Evolutionary conservation across 2,329 filamentous ascomycete species (phyloP).

Genomic region (Ceratocystis variospora): DNA sequence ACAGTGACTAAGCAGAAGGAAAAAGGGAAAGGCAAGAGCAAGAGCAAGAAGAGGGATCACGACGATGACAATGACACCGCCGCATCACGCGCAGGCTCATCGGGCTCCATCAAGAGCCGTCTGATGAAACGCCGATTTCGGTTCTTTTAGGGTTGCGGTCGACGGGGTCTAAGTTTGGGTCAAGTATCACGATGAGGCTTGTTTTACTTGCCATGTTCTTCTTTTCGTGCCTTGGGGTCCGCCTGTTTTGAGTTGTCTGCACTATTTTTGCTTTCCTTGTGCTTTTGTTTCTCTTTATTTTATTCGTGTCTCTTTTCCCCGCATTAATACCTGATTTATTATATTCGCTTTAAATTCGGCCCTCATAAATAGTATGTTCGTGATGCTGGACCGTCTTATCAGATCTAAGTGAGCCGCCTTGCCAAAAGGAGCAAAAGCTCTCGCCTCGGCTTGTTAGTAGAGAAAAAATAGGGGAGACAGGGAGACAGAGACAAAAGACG

Average conservation of each 20-base stretch:
- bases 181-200: background rate
- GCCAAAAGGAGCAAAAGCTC: background rate
- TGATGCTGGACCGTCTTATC: background rate
- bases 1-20: slow-evolving; percentile 6
- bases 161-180: background rate
- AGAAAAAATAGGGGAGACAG: background rate
- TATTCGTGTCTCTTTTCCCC: slow-evolving; percentile 1
- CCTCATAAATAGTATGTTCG: background rate
- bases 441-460: background rate
- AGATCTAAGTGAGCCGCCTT: background rate
- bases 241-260: background rate
- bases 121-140: slow-evolving; percentile 10
- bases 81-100: background rate
- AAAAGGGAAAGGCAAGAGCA: slow-evolving; percentile 11
- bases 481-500: too few species aligned
- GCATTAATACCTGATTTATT: background rate
- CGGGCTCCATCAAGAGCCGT: slow-evolving; percentile 3
- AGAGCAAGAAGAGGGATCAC: background rate
- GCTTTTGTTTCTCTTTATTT: background rate
- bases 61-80: background rate
- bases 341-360: background rate
- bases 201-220: background rate
- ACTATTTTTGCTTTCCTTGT: background rate
- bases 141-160: slow-evolving; percentile 9
- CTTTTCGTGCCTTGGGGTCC: slow-evolving; percentile 1